Evolutionary conservation across 2,329 filamentous ascomycete genomes (phyloP).

Genomic region (Penicillium sclerotigenum): DNA sequence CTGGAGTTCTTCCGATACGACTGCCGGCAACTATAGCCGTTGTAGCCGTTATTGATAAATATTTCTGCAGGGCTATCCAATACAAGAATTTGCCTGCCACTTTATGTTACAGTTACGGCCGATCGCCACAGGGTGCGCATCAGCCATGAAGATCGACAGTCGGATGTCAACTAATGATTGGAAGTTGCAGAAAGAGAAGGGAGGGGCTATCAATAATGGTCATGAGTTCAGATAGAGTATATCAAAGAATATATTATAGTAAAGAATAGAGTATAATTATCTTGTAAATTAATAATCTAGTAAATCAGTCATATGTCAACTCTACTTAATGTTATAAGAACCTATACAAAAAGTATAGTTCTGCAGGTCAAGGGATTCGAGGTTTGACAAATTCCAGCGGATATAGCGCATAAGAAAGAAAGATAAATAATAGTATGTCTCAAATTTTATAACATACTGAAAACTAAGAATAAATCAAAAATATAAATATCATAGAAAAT

Average conservation of each 20-base stretch:
- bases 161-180: background rate
- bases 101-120: background rate
- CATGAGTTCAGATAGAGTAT: conserved; percentile 8
- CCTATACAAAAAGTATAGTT: background rate
- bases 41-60: background rate
- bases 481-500: background rate
- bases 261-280: background rate
- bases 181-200: background rate
- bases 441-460: too few relatives aligned
- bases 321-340: background rate
- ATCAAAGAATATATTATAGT: conserved; percentile 1
- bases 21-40: conserved; percentile 3
- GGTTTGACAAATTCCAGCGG: conserved; percentile 11
- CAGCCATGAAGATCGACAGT: conserved; percentile 17
- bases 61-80: background rate
- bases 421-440: background rate
- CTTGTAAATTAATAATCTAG: background rate
- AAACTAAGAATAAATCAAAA: background rate
- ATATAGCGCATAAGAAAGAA: conserved; percentile 12
- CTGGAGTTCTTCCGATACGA: conserved; percentile 19
- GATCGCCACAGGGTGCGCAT: conserved; percentile 24
- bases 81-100: background rate
- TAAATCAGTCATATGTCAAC: background rate
- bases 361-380: background rate
- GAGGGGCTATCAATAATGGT: background rate